These are phyloP conservation scores for Phytophthora cryptogea DNA, from an alignment of 352 stramenopile species.

Conservation along the genomic window DNA sequence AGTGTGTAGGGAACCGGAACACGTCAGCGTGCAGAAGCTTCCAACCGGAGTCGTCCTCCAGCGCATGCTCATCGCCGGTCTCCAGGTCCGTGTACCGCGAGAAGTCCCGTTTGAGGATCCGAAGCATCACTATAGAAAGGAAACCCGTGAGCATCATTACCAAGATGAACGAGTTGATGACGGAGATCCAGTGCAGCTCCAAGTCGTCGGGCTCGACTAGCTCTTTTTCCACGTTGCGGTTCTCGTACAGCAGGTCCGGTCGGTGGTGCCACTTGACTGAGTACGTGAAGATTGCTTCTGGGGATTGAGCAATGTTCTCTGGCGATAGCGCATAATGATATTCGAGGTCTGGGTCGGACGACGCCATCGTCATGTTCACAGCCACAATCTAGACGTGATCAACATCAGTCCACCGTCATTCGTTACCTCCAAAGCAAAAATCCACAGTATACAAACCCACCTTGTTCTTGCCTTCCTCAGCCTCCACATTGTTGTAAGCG, in stretches of 20 bases:
- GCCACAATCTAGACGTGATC: constrained; percentile 54
- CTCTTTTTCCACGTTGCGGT: constrained; percentile 85
- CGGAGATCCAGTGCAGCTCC: constrained; percentile 97
- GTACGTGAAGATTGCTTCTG: constrained; percentile 93
- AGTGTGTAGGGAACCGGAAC: constrained; percentile 93
- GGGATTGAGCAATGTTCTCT: constrained; percentile 41
- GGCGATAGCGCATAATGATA: constrained; percentile 62
- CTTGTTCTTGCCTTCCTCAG: constrained; percentile 86
- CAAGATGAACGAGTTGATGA: constrained; percentile 98
- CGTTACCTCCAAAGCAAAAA: neutral
- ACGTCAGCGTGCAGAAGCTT: constrained; percentile 98
- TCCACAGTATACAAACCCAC: constrained; percentile 40
- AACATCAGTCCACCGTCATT: neutral
- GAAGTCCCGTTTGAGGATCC: constrained; percentile 98
- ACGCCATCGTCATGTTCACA: constrained; percentile 71
- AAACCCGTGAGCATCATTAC: constrained; percentile 97
- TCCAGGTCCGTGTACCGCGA: constrained; percentile 97
- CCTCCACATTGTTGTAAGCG: constrained; percentile 89
- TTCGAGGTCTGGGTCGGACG: constrained; percentile 56
- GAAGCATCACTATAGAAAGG: constrained; percentile 96
- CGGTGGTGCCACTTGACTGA: constrained; percentile 95
- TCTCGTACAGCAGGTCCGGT: constrained; percentile 84
- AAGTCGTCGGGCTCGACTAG: constrained; percentile 53
- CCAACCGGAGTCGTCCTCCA: constrained; percentile 97
- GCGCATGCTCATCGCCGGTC: constrained; percentile 72